Conservation (phyloP, 2,329 filamentous ascomycete species). For the Alternaria hordeiaustralica region DNA sequence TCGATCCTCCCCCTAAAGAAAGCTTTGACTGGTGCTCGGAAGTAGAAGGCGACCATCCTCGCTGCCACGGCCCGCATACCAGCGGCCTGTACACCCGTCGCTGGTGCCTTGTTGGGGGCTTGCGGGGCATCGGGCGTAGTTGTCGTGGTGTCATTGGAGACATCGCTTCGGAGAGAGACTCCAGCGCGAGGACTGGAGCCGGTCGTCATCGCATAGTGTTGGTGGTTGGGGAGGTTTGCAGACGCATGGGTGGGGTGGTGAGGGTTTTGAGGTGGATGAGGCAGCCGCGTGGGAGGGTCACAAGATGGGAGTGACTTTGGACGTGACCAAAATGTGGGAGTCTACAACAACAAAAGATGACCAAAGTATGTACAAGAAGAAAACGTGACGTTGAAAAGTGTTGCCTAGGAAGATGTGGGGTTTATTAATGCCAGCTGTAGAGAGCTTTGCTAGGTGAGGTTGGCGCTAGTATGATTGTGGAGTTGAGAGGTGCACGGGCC, state of each 20-base stretch:
- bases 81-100: conserved; percentile 81
- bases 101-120: conserved; percentile 61
- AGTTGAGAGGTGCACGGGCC: conserved; percentile 15
- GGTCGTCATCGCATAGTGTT: conserved; percentile 47
- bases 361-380: not conserved
- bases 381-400: not conserved
- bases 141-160: conserved; percentile 17
- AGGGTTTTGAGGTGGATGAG: conserved; percentile 4
- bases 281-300: conserved; percentile 23
- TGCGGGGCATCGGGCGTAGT: conserved; percentile 24
- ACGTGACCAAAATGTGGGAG: not conserved
- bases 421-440: not conserved
- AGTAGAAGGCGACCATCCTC: conserved; percentile 87
- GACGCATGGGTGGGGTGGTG: conserved; percentile 20
- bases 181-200: conserved; percentile 45
- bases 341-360: not conserved
- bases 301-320: conserved; percentile 2
- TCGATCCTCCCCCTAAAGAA: conserved; percentile 92
- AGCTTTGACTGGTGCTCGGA: conserved; percentile 86
- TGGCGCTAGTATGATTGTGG: conserved; percentile 2
- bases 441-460: not conserved
- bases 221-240: conserved; percentile 20
- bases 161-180: conserved; percentile 31
- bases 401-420: not conserved
- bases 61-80: conserved; percentile 83